A percentile compares a stretch with the other conserved stretches of the same genome.
Conservation (phyloP, 1,284 basidiomycete genomes). For the Phellopilus nigrolimitatus region DNA sequence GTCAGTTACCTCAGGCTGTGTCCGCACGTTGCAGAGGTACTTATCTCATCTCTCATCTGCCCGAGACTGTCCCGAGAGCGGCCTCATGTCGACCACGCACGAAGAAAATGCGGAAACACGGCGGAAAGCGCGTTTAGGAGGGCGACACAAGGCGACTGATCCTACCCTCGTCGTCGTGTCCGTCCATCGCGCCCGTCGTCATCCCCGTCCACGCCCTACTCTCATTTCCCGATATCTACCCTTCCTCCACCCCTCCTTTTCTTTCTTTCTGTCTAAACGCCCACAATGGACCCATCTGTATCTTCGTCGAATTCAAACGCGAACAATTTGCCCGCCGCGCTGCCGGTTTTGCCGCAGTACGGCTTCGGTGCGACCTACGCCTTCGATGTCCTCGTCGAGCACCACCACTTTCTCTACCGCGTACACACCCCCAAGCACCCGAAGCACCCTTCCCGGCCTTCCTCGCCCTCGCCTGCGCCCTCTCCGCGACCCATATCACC, state of each 20-base stretch:
- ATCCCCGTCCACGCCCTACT: background rate
- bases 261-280: background rate
- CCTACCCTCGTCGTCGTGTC: background rate
- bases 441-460: constrained; percentile 42
- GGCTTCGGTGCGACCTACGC: constrained; percentile 60
- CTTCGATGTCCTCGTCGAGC: constrained; percentile 54
- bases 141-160: no score
- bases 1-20: no score
- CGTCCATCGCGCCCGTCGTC: background rate
- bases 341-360: constrained; percentile 53
- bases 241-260: background rate
- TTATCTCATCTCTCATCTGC: no score
- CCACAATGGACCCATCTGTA: background rate
- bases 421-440: constrained; percentile 61
- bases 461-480: constrained; percentile 60
- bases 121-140: background rate
- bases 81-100: constrained; percentile 9
- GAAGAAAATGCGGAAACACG: constrained; percentile 10
- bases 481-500: constrained; percentile 28
- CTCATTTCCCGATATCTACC: background rate
- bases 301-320: background rate
- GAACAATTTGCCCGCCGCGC: background rate
- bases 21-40: no score
- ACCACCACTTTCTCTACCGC: constrained; percentile 71
- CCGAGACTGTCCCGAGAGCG: no score